phyloP scores from a whole-genome alignment of 2,329 filamentous ascomycete species.

The Fusarium abutilonis region DNA sequence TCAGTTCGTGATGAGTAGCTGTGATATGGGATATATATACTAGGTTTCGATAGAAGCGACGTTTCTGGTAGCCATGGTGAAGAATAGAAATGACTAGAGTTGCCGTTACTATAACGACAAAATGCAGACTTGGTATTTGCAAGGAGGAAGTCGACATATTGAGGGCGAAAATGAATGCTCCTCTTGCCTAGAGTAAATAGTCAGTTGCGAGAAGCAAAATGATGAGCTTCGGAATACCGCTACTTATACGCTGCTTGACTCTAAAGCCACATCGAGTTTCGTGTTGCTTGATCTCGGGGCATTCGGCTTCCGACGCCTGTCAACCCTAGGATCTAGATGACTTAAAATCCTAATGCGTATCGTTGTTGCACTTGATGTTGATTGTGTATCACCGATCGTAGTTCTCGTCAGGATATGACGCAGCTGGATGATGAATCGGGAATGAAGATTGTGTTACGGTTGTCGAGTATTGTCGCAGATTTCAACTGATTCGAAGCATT shows the following conservation, averaged over 20 bases:
- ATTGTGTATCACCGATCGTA: neutral
- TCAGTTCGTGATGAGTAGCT: neutral
- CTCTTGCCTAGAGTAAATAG: no score
- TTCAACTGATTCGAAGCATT: no score
- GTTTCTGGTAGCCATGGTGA: slow-evolving; percentile 11
- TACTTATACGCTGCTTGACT: neutral
- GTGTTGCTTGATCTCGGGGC: neutral
- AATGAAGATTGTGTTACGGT: no score
- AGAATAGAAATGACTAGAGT: neutral
- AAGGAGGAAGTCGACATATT: neutral
- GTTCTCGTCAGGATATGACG: no score
- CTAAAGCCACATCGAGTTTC: neutral
- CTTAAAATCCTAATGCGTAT: no score
- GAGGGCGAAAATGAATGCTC: neutral
- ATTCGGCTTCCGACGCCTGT: neutral
- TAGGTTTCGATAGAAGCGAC: slow-evolving; percentile 22
- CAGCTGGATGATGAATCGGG: no score
- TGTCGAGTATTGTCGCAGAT: no score
- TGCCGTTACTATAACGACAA: neutral
- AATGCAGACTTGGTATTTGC: neutral
- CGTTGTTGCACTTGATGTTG: no score
- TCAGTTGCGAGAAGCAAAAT: rapidly evolving
- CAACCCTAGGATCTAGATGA: neutral
- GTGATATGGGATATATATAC: neutral
- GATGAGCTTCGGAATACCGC: neutral